A percentile compares a stretch with the other conserved stretches of the same genome.
phyloP scores from a whole-genome alignment of 257 asterid species.

The Mentha longifolia region DNA sequence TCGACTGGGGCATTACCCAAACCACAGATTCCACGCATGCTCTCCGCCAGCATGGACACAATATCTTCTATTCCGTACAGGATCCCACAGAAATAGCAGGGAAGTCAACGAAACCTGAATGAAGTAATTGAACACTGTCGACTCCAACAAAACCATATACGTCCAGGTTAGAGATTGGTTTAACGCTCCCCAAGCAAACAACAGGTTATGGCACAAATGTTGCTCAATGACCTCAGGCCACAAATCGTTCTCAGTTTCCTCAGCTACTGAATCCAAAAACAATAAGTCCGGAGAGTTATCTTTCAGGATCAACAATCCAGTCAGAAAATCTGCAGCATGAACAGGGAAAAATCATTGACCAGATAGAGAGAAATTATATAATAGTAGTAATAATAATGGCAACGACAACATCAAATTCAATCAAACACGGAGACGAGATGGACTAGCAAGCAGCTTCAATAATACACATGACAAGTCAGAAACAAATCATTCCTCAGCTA shows the following conservation, averaged over 20 bases:
- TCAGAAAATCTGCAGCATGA: constrained; percentile 33
- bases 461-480: not conserved
- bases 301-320: constrained; percentile 25
- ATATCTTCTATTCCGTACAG: constrained; percentile 38
- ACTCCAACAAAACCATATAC: constrained; percentile 30
- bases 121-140: not conserved
- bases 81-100: constrained; percentile 33
- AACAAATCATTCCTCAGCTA: not conserved
- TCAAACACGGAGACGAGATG: too few relatives aligned
- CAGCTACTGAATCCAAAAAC: constrained; percentile 17
- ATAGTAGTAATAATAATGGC: too few relatives aligned
- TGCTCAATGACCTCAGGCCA: constrained; percentile 14
- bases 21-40: constrained; percentile 92
- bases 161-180: constrained; percentile 6
- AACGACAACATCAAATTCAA: too few relatives aligned
- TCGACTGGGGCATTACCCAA: constrained; percentile 98
- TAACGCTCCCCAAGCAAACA: constrained; percentile 13
- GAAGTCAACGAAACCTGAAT: constrained; percentile 10
- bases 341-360: constrained; percentile 6
- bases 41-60: constrained; percentile 87
- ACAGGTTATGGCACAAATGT: constrained; percentile 17
- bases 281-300: constrained; percentile 14
- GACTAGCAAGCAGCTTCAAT: not conserved
- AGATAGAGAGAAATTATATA: not conserved
- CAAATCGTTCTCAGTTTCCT: not conserved